These are phyloP conservation scores for Astragalus glycyphyllos DNA, from an alignment of 306 rosid species.

Conservation along the genomic window DNA sequence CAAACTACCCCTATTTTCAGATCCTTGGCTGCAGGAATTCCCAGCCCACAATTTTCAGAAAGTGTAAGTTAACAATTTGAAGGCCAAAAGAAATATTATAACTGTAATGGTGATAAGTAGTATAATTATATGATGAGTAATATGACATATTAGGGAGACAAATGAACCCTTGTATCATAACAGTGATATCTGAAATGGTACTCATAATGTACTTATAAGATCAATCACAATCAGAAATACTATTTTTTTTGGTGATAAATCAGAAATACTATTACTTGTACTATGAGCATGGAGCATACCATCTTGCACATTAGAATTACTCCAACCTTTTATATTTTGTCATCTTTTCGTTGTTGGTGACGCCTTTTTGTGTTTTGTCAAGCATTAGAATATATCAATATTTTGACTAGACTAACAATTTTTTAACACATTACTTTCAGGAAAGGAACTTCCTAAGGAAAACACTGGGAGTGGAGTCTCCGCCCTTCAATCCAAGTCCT, in stretches of 20 bases:
- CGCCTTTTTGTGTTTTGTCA: not conserved
- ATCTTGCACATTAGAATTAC: not conserved
- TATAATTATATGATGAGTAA: slow-evolving; percentile 2
- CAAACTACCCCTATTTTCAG: slow-evolving; percentile 88
- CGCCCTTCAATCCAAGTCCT: slow-evolving; percentile 58
- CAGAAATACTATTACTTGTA: too few species aligned
- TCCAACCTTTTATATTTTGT: not conserved
- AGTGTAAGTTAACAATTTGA: slow-evolving; percentile 73
- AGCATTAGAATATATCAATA: slow-evolving; percentile 18
- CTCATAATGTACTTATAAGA: slow-evolving; percentile 13
- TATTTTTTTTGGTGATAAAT: too few species aligned
- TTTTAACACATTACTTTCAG: slow-evolving; percentile 50
- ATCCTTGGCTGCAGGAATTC: slow-evolving; percentile 92
- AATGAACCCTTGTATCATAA: slow-evolving; percentile 4
- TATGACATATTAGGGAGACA: slow-evolving; percentile 9
- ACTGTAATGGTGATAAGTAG: not conserved
- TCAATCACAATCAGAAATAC: too few species aligned
- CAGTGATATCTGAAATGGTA: slow-evolving; percentile 14
- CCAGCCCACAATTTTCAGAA: slow-evolving; percentile 96
- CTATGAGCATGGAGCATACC: not conserved
- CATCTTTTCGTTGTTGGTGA: not conserved
- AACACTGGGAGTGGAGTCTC: slow-evolving; percentile 92
- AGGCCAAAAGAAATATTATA: slow-evolving; percentile 5
- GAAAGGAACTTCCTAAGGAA: slow-evolving; percentile 91
- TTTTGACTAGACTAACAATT: slow-evolving; percentile 40